phyloP scores from a whole-genome alignment of 306 rosid species.

The Quercus agrifolia region DNA sequence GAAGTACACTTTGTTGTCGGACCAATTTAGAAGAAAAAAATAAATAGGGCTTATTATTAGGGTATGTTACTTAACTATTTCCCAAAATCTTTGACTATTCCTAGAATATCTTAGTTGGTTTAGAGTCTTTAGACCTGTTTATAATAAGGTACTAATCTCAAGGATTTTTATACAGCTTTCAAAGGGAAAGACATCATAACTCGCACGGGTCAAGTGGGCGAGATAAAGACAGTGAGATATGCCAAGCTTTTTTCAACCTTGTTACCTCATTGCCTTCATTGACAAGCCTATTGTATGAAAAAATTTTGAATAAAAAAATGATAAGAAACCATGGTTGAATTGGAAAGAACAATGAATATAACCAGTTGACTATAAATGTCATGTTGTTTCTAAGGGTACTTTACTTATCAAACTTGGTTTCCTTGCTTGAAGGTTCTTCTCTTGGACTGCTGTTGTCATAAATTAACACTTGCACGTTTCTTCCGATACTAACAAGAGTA shows the following conservation, averaged over 20 bases:
- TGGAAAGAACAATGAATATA: slow-evolving; percentile 2
- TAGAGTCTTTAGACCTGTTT: slow-evolving; percentile 27
- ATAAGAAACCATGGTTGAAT: slow-evolving; percentile 15
- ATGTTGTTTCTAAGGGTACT: not conserved
- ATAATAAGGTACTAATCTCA: slow-evolving; percentile 16
- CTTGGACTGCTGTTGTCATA: not conserved
- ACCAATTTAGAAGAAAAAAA: not conserved
- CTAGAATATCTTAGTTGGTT: slow-evolving; percentile 37
- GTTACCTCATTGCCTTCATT: slow-evolving; percentile 48
- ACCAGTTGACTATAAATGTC: not conserved
- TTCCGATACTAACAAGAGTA: slow-evolving; percentile 13
- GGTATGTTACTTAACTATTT: not conserved
- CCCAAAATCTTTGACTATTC: slow-evolving; percentile 40
- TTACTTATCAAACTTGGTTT: slow-evolving; percentile 40
- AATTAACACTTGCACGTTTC: not conserved
- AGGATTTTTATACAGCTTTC: slow-evolving; percentile 27
- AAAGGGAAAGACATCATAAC: slow-evolving; percentile 44
- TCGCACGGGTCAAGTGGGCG: slow-evolving; percentile 28
- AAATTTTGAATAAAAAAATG: slow-evolving; percentile 6
- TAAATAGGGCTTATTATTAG: no score
- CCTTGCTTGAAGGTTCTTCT: not conserved
- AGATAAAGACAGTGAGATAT: slow-evolving; percentile 28
- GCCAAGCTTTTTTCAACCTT: slow-evolving; percentile 33
- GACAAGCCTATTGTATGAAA: slow-evolving; percentile 20
- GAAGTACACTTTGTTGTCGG: not conserved